These are phyloP conservation scores for Candida saitoana DNA, from an alignment of 805 yeast genomes.

Conservation along the genomic window DNA sequence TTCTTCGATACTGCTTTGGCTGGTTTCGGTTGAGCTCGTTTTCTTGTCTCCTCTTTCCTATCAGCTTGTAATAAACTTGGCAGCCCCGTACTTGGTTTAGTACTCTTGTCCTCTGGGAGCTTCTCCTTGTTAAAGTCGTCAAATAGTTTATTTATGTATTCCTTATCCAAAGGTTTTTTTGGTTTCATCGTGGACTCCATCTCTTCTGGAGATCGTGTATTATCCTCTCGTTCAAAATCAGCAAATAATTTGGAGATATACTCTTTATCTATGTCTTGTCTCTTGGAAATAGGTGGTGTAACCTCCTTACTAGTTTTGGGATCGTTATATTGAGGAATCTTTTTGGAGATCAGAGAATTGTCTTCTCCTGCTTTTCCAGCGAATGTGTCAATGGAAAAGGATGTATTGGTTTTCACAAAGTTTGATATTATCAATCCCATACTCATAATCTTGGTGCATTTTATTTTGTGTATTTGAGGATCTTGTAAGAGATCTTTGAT, in stretches of 20 bases:
- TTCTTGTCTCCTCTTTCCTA: neutral
- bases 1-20: constrained; percentile 10
- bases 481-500: constrained; percentile 15
- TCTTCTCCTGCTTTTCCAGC: constrained; percentile 8
- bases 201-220: constrained; percentile 8
- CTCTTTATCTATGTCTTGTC: constrained; percentile 1
- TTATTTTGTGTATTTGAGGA: constrained; percentile 16
- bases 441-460: constrained; percentile 42
- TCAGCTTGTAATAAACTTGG: neutral
- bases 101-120: constrained; percentile 1
- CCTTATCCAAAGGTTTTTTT: constrained; percentile 17
- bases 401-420: constrained; percentile 43
- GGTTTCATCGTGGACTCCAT: constrained; percentile 2
- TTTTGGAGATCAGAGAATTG: neutral
- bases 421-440: constrained; percentile 51
- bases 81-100: neutral
- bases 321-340: constrained; percentile 10
- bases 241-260: constrained; percentile 16
- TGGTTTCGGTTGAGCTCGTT: constrained; percentile 10
- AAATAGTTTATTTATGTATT: constrained; percentile 26
- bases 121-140: constrained; percentile 14
- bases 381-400: constrained; percentile 30
- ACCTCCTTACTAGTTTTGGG: constrained; percentile 6
- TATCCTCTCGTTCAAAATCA: constrained; percentile 15
- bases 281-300: neutral